Evolutionary conservation across 495 filamentous ascomycete genomes (phyloP).

Genomic region (Talaromyces adpressus): DNA sequence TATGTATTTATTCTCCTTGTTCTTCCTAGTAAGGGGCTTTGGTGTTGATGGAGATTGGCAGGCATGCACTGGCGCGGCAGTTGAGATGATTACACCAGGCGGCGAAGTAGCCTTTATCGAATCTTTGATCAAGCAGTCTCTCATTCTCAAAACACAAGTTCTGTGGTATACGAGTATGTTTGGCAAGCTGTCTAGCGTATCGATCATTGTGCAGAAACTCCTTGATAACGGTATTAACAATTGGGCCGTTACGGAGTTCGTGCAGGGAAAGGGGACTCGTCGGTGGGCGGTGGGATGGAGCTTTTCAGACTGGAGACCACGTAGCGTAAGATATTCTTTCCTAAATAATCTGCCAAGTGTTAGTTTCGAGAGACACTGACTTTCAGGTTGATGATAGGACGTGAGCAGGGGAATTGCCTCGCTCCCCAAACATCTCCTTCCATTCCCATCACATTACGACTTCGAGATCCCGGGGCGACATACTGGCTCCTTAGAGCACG

Average conservation of each 20-base stretch:
- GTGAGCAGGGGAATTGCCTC: conserved; percentile 50
- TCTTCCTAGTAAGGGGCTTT: no score
- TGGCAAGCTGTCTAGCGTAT: conserved; percentile 71
- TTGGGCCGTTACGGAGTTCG: conserved; percentile 75
- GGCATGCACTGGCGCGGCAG: conserved; percentile 70
- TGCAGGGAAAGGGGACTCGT: conserved; percentile 72
- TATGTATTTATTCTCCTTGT: conserved; percentile 15
- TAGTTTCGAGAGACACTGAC: no score
- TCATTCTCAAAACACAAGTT: conserved; percentile 49
- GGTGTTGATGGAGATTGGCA: conserved; percentile 8
- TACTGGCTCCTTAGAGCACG: conserved; percentile 18
- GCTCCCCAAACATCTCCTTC: conserved; percentile 53
- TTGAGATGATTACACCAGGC: conserved; percentile 83
- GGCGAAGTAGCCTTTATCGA: conserved; percentile 78
- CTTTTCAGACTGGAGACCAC: conserved; percentile 62
- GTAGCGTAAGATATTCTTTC: conserved; percentile 33
- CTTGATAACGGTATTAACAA: conserved; percentile 57
- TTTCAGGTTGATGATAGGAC: conserved; percentile 21
- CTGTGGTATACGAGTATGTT: conserved; percentile 93
- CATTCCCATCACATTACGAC: conserved; percentile 48
- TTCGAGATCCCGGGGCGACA: conserved; percentile 28
- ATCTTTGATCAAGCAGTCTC: conserved; percentile 68
- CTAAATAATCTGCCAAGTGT: not conserved
- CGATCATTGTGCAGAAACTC: conserved; percentile 53
- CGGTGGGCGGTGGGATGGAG: conserved; percentile 90